A percentile compares a stretch with the other conserved stretches of the same genome.
These are phyloP conservation scores for Adansonia gregorii DNA, from an alignment of 441 rosid genomes.

Conservation along the genomic window DNA sequence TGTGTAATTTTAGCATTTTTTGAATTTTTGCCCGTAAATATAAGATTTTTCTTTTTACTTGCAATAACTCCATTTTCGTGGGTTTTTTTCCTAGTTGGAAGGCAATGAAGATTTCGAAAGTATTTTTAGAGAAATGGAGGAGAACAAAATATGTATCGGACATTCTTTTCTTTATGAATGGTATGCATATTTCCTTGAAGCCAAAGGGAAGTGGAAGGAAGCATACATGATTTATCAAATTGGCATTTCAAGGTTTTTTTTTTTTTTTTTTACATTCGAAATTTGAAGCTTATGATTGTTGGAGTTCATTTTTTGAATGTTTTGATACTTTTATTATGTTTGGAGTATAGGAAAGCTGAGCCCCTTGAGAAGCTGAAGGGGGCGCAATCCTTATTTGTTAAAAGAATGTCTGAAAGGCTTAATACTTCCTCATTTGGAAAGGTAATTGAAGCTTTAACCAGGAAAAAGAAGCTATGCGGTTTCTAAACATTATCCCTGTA, in stretches of 20 bases:
- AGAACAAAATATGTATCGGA: constrained; percentile 49
- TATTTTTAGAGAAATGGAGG: constrained; percentile 61
- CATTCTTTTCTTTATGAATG: constrained; percentile 68
- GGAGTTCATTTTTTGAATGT: constrained; percentile 14
- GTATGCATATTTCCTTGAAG: constrained; percentile 78
- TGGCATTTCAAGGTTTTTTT: constrained; percentile 70
- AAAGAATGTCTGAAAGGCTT: constrained; percentile 61
- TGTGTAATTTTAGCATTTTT: background rate
- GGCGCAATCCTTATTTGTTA: constrained; percentile 60
- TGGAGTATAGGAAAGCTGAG: constrained; percentile 61
- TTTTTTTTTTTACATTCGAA: background rate
- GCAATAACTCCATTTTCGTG: constrained; percentile 18
- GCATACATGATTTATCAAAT: constrained; percentile 64
- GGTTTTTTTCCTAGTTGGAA: constrained; percentile 53
- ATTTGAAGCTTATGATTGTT: background rate
- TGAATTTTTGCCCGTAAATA: background rate
- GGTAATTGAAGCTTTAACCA: constrained; percentile 40
- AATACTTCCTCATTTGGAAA: constrained; percentile 45
- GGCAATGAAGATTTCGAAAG: constrained; percentile 55
- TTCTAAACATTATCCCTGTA: background rate
- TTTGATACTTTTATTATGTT: constrained; percentile 25
- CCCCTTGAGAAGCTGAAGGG: constrained; percentile 66
- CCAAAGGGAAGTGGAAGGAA: constrained; percentile 67
- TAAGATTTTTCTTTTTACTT: background rate
- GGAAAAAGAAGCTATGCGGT: background rate